phyloP scores from a whole-genome alignment of 2,329 filamentous ascomycete genomes.

The Fusarium tuaranense region DNA sequence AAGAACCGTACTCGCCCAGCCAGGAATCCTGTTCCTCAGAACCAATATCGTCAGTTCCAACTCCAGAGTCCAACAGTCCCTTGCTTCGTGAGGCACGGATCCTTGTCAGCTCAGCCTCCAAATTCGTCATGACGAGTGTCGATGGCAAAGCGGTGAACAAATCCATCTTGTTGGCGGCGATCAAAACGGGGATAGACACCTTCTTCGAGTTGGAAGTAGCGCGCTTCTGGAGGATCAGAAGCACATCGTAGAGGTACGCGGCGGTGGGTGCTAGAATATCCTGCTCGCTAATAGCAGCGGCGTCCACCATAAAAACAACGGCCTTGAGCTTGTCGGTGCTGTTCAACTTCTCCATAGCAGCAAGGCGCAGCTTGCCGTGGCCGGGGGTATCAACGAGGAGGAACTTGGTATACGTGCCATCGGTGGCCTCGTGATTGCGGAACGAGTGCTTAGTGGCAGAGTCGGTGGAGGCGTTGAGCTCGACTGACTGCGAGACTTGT shows the following conservation, averaged over 20 bases:
- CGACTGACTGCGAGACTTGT: conserved; percentile 62
- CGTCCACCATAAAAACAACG: conserved; percentile 91
- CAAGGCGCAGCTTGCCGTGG: conserved; percentile 89
- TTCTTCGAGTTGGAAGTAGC: conserved; percentile 59
- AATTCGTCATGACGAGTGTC: conserved; percentile 75
- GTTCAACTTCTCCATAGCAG: conserved; percentile 67
- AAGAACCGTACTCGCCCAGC: conserved; percentile 83
- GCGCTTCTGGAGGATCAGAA: conserved; percentile 85
- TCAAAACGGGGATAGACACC: conserved; percentile 74
- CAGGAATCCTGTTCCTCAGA: conserved; percentile 83
- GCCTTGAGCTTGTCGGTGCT: conserved; percentile 69
- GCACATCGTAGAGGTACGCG: conserved; percentile 87
- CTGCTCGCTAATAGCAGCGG: conserved; percentile 72
- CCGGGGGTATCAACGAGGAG: conserved; percentile 90
- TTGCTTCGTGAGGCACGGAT: conserved; percentile 83
- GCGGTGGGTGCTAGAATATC: conserved; percentile 78
- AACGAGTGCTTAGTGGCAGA: conserved; percentile 57
- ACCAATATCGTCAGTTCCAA: conserved; percentile 71
- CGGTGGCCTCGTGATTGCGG: conserved; percentile 67
- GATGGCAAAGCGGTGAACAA: conserved; percentile 92
- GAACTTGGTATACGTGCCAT: conserved; percentile 74
- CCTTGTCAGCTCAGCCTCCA: conserved; percentile 85
- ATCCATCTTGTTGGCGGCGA: conserved; percentile 96
- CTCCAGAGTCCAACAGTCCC: conserved; percentile 84
- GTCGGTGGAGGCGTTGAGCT: conserved; percentile 66